phyloP scores from a whole-genome alignment of 75 land plant genomes.

The Cupressus sempervirens region DNA sequence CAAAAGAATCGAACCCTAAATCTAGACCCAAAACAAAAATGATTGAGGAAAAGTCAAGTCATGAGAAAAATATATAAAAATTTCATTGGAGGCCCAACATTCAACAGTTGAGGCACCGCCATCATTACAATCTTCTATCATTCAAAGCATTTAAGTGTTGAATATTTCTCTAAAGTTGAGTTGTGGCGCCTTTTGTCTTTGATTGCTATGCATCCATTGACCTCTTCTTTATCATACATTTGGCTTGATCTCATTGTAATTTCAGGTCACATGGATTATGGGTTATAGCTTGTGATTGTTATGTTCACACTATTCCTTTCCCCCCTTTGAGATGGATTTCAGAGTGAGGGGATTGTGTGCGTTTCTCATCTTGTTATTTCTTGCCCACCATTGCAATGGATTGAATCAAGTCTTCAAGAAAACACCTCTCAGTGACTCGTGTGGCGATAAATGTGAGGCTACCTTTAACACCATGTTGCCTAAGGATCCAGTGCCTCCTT shows the following conservation, averaged over 20 bases:
- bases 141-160: neutral
- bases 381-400: neutral
- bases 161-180: neutral
- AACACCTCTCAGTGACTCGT: neutral
- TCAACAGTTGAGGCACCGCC: neutral
- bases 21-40: neutral
- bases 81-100: neutral
- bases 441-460: neutral
- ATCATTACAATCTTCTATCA: neutral
- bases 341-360: neutral
- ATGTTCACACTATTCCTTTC: neutral
- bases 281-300: neutral
- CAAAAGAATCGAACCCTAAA: neutral
- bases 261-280: neutral
- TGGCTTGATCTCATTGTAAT: neutral
- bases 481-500: constrained; percentile 5
- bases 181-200: neutral
- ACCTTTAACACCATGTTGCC: neutral
- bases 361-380: neutral
- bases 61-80: neutral
- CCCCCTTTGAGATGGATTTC: neutral
- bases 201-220: neutral
- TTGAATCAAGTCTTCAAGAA: neutral
- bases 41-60: neutral
- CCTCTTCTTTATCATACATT: neutral